A percentile compares a stretch with the other conserved stretches of the same genome.
phyloP scores from a whole-genome alignment of 441 rosid species.

The Dalechampia spathulata region DNA sequence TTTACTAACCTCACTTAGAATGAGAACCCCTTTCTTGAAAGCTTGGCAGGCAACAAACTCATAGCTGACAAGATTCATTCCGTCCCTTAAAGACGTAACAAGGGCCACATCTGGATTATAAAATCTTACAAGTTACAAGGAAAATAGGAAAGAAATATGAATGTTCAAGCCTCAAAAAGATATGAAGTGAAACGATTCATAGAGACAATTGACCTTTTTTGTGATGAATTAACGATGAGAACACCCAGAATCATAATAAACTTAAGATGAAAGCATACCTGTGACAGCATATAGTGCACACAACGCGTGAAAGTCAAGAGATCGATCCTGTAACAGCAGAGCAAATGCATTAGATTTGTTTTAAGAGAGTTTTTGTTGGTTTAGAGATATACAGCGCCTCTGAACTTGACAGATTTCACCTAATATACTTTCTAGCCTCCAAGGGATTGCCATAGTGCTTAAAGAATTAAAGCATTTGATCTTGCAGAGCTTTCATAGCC shows the following conservation, averaged over 20 bases:
- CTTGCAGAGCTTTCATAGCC: neutral
- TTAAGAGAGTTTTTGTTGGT: neutral
- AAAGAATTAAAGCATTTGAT: neutral
- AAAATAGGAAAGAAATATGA: neutral
- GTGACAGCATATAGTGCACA: slow-evolving; percentile 76
- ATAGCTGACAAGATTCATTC: slow-evolving; percentile 79
- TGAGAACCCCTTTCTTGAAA: slow-evolving; percentile 70
- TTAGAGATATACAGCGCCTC: neutral
- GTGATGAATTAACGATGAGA: neutral
- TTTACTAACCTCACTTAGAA: slow-evolving; percentile 55
- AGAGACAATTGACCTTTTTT: neutral
- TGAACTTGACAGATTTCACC: neutral
- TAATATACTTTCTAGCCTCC: neutral
- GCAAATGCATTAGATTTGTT: slow-evolving; percentile 14
- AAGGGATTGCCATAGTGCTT: neutral
- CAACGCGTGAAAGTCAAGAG: slow-evolving; percentile 58
- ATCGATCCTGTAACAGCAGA: slow-evolving; percentile 48
- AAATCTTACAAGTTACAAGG: neutral
- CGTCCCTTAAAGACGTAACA: slow-evolving; percentile 72
- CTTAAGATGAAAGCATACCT: slow-evolving; percentile 30
- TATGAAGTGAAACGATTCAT: neutral
- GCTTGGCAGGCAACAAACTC: slow-evolving; percentile 83
- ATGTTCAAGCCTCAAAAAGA: neutral
- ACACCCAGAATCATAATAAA: neutral
- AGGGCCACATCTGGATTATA: slow-evolving; percentile 54